Percentiles rank a stretch among this genome's conserved stretches.
These are phyloP conservation scores for Lichtheimia corymbifera DNA, from an alignment of 371 early-diverging fungal species.

Conservation along the genomic window DNA sequence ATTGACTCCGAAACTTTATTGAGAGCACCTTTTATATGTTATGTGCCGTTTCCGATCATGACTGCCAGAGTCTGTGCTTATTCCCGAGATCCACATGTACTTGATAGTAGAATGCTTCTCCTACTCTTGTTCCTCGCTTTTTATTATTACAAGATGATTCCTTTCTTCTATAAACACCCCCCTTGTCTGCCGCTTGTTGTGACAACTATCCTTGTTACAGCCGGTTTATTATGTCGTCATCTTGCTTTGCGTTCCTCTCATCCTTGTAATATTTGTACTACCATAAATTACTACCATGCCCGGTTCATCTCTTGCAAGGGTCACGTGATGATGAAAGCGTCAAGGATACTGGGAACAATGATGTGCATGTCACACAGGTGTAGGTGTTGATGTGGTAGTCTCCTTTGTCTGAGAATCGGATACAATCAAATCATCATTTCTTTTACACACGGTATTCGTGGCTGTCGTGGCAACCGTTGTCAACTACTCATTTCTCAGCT, in stretches of 20 bases:
- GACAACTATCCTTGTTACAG: neutral
- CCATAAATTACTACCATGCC: neutral
- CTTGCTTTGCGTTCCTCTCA: neutral
- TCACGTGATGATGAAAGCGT: neutral
- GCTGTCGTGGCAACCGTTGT: neutral
- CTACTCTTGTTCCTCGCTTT: neutral
- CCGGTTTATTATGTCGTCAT: neutral
- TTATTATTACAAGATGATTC: neutral
- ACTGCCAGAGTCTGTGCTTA: neutral
- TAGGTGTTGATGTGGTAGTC: too few relatives aligned
- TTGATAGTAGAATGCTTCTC: neutral
- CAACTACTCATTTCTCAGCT: neutral
- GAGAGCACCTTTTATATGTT: neutral
- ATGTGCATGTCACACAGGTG: too few relatives aligned
- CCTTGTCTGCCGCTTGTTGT: neutral
- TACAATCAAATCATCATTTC: too few relatives aligned
- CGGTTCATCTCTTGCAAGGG: neutral
- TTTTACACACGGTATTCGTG: too few relatives aligned
- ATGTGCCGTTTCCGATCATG: neutral
- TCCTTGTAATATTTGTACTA: neutral
- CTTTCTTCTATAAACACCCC: too few relatives aligned
- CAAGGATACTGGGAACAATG: neutral
- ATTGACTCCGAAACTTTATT: too few relatives aligned
- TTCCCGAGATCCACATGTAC: neutral
- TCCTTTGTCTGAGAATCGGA: too few relatives aligned